Evolutionary conservation across 2,329 filamentous ascomycete genomes (phyloP).

Genomic region (Sclerotinia spermophila): DNA sequence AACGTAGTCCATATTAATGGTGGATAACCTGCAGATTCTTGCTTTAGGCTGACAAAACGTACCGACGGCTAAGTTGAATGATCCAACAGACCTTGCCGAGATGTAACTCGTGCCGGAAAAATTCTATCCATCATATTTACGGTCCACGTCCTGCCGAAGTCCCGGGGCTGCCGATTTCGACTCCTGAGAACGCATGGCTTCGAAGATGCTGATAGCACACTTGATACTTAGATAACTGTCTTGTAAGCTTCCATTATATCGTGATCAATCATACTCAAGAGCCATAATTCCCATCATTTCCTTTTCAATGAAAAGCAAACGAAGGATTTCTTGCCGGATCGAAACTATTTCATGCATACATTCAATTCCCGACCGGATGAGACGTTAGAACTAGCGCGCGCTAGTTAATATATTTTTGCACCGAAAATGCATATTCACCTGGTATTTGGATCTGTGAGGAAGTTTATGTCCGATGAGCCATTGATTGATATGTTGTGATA

Average conservation of each 20-base stretch:
- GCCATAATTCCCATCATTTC: too few species aligned
- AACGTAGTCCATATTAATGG: too few species aligned
- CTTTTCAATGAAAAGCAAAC: neutral
- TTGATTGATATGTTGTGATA: neutral
- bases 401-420: neutral
- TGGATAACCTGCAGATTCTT: neutral
- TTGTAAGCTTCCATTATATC: neutral
- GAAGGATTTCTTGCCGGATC: neutral
- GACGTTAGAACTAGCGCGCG: neutral
- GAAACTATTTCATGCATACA: neutral
- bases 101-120: neutral
- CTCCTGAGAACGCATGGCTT: neutral
- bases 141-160: neutral
- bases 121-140: neutral
- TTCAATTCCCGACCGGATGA: neutral
- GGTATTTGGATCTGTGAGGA: too few species aligned
- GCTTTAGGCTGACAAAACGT: neutral
- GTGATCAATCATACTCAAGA: neutral
- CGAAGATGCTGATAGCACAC: neutral
- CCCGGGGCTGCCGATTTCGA: neutral
- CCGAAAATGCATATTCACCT: neutral
- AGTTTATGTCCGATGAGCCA: too few species aligned
- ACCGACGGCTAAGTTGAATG: neutral
- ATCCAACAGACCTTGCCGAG: neutral
- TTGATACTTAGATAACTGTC: neutral